Conservation (phyloP, 2,329 filamentous ascomycete genomes). For the Cladosporium sp. region DNA sequence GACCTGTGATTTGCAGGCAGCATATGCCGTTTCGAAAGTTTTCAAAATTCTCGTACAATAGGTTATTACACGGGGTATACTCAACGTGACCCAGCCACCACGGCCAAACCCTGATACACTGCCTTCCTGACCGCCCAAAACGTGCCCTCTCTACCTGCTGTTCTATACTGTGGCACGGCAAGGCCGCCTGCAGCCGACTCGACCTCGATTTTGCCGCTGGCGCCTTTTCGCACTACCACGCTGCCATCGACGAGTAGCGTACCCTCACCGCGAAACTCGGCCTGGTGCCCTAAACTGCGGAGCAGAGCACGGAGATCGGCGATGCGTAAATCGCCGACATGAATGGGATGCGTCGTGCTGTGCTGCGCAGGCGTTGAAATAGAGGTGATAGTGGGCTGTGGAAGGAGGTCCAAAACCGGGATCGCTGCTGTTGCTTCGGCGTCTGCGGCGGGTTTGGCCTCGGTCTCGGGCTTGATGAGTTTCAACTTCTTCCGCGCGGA, state of each 20-base stretch:
- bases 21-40: neutral
- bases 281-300: slow-evolving; percentile 72
- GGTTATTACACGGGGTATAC: neutral
- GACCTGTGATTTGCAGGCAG: slow-evolving; percentile 2
- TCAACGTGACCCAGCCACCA: slow-evolving; percentile 66
- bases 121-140: slow-evolving; percentile 84
- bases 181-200: slow-evolving; percentile 60
- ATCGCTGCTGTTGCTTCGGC: slow-evolving; percentile 13
- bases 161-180: slow-evolving; percentile 6
- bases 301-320: slow-evolving; percentile 82
- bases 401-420: slow-evolving; percentile 55
- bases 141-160: slow-evolving; percentile 45
- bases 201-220: slow-evolving; percentile 71
- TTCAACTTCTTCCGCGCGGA: slow-evolving; percentile 51
- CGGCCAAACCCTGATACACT: slow-evolving; percentile 89
- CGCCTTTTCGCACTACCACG: slow-evolving; percentile 83
- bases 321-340: slow-evolving; percentile 86
- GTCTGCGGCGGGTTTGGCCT: slow-evolving; percentile 41
- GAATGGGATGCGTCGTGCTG: slow-evolving; percentile 54
- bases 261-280: slow-evolving; percentile 90
- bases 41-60: slow-evolving; percentile 7
- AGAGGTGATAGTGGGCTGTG: slow-evolving; percentile 4
- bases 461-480: slow-evolving; percentile 41
- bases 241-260: slow-evolving; percentile 81
- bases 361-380: slow-evolving; percentile 42